phyloP scores from a whole-genome alignment of 495 filamentous ascomycete species.

The Penicillium tannophilum region DNA sequence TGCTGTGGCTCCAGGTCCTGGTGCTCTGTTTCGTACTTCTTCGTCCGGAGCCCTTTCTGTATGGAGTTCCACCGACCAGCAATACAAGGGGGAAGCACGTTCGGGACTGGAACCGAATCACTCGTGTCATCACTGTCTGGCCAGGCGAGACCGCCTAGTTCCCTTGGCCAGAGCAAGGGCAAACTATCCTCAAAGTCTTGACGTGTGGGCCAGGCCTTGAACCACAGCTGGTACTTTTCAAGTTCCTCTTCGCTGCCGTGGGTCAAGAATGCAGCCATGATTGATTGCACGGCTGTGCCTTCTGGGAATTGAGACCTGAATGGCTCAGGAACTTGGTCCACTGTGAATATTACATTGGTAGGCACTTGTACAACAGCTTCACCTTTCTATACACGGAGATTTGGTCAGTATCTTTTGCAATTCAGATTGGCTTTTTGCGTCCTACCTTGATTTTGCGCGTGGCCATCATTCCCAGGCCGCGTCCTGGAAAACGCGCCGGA shows the following conservation, averaged over 20 bases:
- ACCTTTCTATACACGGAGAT: conserved; percentile 18
- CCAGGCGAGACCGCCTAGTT: conserved; percentile 30
- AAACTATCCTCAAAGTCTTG: conserved; percentile 62
- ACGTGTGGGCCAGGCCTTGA: conserved; percentile 64
- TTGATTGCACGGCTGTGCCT: conserved; percentile 63
- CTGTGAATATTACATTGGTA: conserved; percentile 60
- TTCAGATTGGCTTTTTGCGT: not conserved
- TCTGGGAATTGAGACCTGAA: conserved; percentile 47
- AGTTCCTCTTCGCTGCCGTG: conserved; percentile 41
- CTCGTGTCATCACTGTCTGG: conserved; percentile 11
- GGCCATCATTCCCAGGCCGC: conserved; percentile 76
- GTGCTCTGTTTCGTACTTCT: conserved; percentile 39
- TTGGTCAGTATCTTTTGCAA: not conserved
- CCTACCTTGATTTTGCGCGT: conserved; percentile 63
- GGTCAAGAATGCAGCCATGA: conserved; percentile 70
- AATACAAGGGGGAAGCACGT: conserved; percentile 45
- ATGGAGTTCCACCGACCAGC: conserved; percentile 40
- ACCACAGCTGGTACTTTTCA: conserved; percentile 56
- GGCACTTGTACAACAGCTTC: conserved; percentile 53
- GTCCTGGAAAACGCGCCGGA: conserved; percentile 60
- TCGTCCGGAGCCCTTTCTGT: conserved; percentile 18
- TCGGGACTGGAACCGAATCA: not conserved
- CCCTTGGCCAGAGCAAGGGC: conserved; percentile 68
- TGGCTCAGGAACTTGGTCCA: conserved; percentile 56
- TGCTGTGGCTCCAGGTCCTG: conserved; percentile 63